Conservation (phyloP, 2,329 filamentous ascomycete species). For the Alternaria conjuncta region DNA sequence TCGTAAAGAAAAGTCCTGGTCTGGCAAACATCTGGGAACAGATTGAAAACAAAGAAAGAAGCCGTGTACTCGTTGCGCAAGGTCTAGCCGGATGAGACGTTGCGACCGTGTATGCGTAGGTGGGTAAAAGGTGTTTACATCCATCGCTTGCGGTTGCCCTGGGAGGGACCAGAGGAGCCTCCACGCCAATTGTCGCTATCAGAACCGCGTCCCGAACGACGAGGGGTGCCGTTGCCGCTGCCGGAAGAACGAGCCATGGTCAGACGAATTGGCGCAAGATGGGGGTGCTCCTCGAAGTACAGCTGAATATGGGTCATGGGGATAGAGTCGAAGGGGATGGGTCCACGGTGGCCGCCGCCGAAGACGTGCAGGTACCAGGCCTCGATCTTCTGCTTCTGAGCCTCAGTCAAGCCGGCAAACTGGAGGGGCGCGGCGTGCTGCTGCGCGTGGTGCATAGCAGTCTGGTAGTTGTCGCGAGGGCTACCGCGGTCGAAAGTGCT, state of each 20-base stretch:
- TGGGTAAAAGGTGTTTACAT: conserved; percentile 10
- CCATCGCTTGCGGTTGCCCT: conserved; percentile 15
- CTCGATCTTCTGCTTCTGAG: conserved; percentile 33
- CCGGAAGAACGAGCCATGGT: conserved; percentile 29
- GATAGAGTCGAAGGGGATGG: conserved; percentile 37
- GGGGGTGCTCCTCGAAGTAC: conserved; percentile 24
- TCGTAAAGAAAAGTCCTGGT: conserved; percentile 13
- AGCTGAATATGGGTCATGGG: conserved; percentile 29
- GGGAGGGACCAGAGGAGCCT: conserved; percentile 8
- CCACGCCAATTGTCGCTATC: not conserved
- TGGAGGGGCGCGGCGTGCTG: conserved; percentile 20
- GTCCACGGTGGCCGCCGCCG: conserved; percentile 26
- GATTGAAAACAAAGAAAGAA: conserved; percentile 17
- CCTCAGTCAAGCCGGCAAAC: conserved; percentile 19
- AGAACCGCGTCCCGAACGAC: conserved; percentile 13
- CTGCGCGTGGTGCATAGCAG: conserved; percentile 23
- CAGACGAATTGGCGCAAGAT: conserved; percentile 18
- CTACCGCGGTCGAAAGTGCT: conserved; percentile 86
- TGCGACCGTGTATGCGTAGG: conserved; percentile 3
- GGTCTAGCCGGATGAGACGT: conserved; percentile 1
- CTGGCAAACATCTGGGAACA: conserved; percentile 23
- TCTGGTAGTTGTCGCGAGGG: conserved; percentile 47
- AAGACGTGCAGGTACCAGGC: conserved; percentile 27
- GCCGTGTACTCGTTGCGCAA: not conserved
- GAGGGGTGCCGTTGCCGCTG: conserved; percentile 14